These are phyloP conservation scores for Vickermania spadyakhi DNA, from an alignment of 208 protist genomes.

Conservation along the genomic window DNA sequence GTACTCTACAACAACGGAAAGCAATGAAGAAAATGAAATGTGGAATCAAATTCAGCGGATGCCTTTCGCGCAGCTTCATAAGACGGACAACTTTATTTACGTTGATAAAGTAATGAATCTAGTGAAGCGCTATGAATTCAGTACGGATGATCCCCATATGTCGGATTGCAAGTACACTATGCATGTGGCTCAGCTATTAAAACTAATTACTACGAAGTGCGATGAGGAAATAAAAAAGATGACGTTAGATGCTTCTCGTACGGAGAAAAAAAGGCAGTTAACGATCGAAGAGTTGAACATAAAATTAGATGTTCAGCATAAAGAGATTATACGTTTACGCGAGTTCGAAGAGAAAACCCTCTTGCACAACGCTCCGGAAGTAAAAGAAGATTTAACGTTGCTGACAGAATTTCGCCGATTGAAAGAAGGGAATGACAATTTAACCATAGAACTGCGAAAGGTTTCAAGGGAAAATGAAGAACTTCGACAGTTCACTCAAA, in stretches of 20 bases:
- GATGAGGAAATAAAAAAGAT: slow-evolving; percentile 13
- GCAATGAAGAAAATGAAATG: slow-evolving; percentile 19
- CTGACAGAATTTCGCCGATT: slow-evolving; percentile 12
- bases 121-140: slow-evolving; percentile 38
- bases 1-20: neutral
- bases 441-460: slow-evolving; percentile 23
- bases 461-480: slow-evolving; percentile 22
- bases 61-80: slow-evolving; percentile 60
- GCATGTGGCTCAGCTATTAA: slow-evolving; percentile 41
- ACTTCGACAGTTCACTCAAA: slow-evolving; percentile 27
- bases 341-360: slow-evolving; percentile 14
- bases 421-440: slow-evolving; percentile 27
- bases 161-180: slow-evolving; percentile 37
- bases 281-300: slow-evolving; percentile 2
- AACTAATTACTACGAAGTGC: slow-evolving; percentile 41
- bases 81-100: slow-evolving; percentile 32
- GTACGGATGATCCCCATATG: slow-evolving; percentile 47
- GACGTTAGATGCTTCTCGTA: slow-evolving; percentile 11
- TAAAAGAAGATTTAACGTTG: neutral
- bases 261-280: neutral
- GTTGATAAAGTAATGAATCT: slow-evolving; percentile 54
- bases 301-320: slow-evolving; percentile 10
- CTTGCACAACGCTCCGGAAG: slow-evolving; percentile 4
- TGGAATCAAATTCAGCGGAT: slow-evolving; percentile 63
- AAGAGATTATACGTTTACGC: slow-evolving; percentile 6